Evolutionary conservation across 495 filamentous ascomycete genomes (phyloP).

Genomic region (Neurospora sp.): DNA sequence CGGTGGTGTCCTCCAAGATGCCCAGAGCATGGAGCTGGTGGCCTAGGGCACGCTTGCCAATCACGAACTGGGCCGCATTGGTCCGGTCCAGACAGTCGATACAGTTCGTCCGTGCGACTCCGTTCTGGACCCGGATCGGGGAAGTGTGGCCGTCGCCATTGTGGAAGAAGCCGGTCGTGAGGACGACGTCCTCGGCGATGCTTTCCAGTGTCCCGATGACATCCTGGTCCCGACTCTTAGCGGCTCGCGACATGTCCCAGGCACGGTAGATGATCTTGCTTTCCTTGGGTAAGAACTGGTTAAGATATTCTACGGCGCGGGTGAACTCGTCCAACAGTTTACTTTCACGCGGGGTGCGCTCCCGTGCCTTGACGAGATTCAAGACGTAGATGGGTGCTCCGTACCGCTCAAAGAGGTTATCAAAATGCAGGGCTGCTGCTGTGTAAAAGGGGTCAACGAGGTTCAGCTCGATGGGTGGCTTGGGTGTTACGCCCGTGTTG

Average conservation of each 20-base stretch:
- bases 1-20: conserved; percentile 63
- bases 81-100: conserved; percentile 96
- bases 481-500: conserved; percentile 87
- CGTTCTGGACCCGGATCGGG: conserved; percentile 70
- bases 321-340: conserved; percentile 83
- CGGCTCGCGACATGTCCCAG: conserved; percentile 96
- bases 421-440: conserved; percentile 93
- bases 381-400: conserved; percentile 83
- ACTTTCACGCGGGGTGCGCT: conserved; percentile 85
- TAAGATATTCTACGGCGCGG: conserved; percentile 81
- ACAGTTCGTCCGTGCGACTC: conserved; percentile 90
- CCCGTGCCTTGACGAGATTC: conserved; percentile 87
- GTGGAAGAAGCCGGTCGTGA: conserved; percentile 84
- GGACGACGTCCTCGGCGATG: conserved; percentile 79
- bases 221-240: conserved; percentile 90
- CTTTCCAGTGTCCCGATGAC: conserved; percentile 84
- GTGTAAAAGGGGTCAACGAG: conserved; percentile 92
- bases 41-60: conserved; percentile 89
- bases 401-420: conserved; percentile 90
- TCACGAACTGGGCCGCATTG: conserved; percentile 95
- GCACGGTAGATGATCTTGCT: conserved; percentile 87
- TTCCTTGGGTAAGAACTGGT: conserved; percentile 78
- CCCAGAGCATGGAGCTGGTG: conserved; percentile 90
- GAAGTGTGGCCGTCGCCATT: conserved; percentile 64
- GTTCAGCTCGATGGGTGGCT: conserved; percentile 90